Evolutionary conservation across 441 rosid genomes (phyloP).

Genomic region (Erodium trifolium): DNA sequence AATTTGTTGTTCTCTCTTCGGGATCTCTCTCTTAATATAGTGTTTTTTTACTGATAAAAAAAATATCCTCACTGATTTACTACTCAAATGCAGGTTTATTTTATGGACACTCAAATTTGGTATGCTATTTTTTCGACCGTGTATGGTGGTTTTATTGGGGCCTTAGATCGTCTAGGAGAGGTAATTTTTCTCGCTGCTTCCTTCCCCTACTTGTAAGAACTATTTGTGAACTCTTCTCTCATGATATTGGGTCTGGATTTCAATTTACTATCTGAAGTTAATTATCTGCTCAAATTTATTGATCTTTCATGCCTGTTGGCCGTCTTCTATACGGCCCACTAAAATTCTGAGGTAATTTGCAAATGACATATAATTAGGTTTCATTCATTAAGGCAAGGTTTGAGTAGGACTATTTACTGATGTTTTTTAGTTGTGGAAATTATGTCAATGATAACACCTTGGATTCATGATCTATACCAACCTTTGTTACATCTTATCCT

Average conservation of each 20-base stretch:
- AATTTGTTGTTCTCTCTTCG: too few species aligned
- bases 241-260: not conserved
- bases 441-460: constrained; percentile 1
- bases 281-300: not conserved
- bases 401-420: not conserved
- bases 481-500: not conserved
- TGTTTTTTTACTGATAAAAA: too few species aligned
- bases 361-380: not conserved
- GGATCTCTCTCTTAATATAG: too few species aligned
- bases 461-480: not conserved
- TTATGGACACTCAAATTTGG: constrained; percentile 99
- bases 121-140: constrained; percentile 81
- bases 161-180: constrained; percentile 98
- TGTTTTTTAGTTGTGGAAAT: not conserved
- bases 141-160: constrained; percentile 91
- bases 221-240: not conserved
- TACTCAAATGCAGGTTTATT: constrained; percentile 60
- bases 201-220: constrained; percentile 8
- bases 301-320: not conserved
- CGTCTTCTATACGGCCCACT: not conserved
- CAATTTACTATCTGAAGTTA: not conserved
- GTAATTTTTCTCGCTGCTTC: constrained; percentile 30
- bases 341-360: not conserved
- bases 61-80: constrained; percentile 16
- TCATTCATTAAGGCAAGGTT: not conserved